Percentiles rank a stretch among this genome's conserved stretches.
Evolutionary conservation across 1,284 basidiomycete species (phyloP).

Genomic region (Golubevia sp.): DNA sequence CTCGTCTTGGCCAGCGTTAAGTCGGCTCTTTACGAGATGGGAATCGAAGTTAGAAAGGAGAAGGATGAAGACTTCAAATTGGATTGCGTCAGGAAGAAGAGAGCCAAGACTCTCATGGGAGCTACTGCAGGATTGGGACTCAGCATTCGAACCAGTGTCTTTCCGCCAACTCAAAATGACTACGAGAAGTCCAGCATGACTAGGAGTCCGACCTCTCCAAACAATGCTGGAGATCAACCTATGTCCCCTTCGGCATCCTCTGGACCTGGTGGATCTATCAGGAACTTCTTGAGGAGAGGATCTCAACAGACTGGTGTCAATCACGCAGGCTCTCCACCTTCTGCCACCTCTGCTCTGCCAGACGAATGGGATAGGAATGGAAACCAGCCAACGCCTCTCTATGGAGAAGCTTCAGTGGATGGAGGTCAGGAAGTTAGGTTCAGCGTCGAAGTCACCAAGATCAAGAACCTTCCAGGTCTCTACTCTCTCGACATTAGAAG

Average conservation of each 20-base stretch:
- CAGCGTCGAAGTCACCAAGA: slow-evolving; percentile 52
- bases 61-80: slow-evolving; percentile 72
- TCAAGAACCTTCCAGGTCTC: slow-evolving; percentile 50
- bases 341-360: background rate
- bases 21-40: slow-evolving; percentile 82
- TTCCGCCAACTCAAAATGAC: slow-evolving; percentile 48
- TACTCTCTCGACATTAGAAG: slow-evolving; percentile 57
- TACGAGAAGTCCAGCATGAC: slow-evolving; percentile 21
- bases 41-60: slow-evolving; percentile 80
- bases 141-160: slow-evolving; percentile 48
- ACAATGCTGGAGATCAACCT: background rate
- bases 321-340: background rate
- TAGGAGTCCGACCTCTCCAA: background rate
- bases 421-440: slow-evolving; percentile 59
- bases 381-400: slow-evolving; percentile 40
- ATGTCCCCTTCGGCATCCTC: slow-evolving; percentile 19
- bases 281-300: slow-evolving; percentile 41
- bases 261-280: slow-evolving; percentile 18
- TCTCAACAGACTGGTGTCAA: slow-evolving; percentile 2
- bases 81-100: slow-evolving; percentile 53
- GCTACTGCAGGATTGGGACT: slow-evolving; percentile 42
- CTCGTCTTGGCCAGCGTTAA: slow-evolving; percentile 85
- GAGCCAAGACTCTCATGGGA: slow-evolving; percentile 41
- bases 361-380: slow-evolving; percentile 6
- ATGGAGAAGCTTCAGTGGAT: slow-evolving; percentile 44